Base-by-base conservation (phyloP, 768 basidiomycete species). In the Porphyrellus cyaneotinctus region DNA sequence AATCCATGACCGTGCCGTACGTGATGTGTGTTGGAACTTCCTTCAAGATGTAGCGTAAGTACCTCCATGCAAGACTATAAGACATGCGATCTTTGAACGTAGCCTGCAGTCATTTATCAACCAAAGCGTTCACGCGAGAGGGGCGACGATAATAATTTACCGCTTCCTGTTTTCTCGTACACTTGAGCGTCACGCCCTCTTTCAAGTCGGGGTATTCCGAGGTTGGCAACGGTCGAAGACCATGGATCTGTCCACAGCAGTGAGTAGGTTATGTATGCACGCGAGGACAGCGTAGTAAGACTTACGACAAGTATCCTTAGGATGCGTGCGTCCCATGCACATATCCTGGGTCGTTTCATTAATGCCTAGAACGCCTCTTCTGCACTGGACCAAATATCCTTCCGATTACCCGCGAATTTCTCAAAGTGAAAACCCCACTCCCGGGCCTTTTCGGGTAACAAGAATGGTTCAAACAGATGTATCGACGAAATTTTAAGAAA, bases 281-380 rank as follows among this genome's bases (percentile, higher is more conserved):
- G 12, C 11, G 17, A 38, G 3, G 18, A 24, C 11, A 17, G 35
- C 6, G 41, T 31, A 33, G 18, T 8, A 14, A 8, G 10, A 13
- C 53, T 33, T 47, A 55, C 58, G 2, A 26, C 18, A n/a, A 24
- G 22, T 12, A 47, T 47, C 32, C n/a, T 48, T 4, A 55, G 20
- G 37, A 55, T 7, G 9, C 51, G 58, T 6, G 47, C 48, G 14
- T 58, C 54, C 54, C 58, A 57, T 10, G 20, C 15, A 10, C 23
- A 23, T 23, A 37, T 44, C 5, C 6, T 41, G 4, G 41, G 13
- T 30, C 41, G 41, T 13, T 2, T 15, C 42, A 22, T 51, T 1
- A 52, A n/a, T 11, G 22, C 20, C 5, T 47, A 20, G 11, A 28
- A 23, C 0, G 47, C 57, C 0, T 32, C 51, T 8, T 56, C 54